These are phyloP conservation scores for Acanthamoeba triangularis DNA, from an alignment of 208 protist genomes.

Conservation along the genomic window DNA sequence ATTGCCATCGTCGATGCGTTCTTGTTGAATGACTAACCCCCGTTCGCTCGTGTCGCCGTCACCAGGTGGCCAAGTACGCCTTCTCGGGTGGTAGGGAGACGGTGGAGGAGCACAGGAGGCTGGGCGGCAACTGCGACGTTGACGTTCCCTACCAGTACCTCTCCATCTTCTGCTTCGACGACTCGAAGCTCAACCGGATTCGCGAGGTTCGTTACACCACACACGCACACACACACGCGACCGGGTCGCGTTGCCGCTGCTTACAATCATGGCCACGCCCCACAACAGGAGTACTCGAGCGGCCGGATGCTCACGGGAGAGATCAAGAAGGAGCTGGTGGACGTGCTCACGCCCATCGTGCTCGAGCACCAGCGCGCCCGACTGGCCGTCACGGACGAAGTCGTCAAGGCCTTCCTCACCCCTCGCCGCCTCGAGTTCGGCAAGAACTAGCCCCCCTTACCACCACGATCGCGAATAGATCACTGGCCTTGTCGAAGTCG, in stretches of 20 bases:
- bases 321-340: slow-evolving; percentile 97
- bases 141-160: slow-evolving; percentile 98
- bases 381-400: slow-evolving; percentile 94
- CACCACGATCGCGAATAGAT: too few relatives aligned
- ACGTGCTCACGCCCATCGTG: slow-evolving; percentile 94
- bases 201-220: neutral
- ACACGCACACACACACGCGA: too few relatives aligned
- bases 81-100: slow-evolving; percentile 98
- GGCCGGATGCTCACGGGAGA: slow-evolving; percentile 98
- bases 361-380: slow-evolving; percentile 89
- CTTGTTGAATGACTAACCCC: too few relatives aligned
- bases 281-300: slow-evolving; percentile 94
- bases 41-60: too few relatives aligned
- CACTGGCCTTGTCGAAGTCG: too few relatives aligned
- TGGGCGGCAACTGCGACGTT: slow-evolving; percentile 95
- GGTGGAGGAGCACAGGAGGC: slow-evolving; percentile 96
- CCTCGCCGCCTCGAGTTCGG: slow-evolving; percentile 22
- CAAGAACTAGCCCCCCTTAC: neutral
- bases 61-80: slow-evolving; percentile 97
- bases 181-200: slow-evolving; percentile 95
- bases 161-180: slow-evolving; percentile 97
- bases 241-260: neutral
- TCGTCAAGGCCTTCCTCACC: slow-evolving; percentile 86
- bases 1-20: too few relatives aligned
- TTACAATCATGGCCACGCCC: neutral